A percentile compares a stretch with the other conserved stretches of the same genome.
Conservation (phyloP, 257 asterid species). For the Euphrasia confusa region DNA sequence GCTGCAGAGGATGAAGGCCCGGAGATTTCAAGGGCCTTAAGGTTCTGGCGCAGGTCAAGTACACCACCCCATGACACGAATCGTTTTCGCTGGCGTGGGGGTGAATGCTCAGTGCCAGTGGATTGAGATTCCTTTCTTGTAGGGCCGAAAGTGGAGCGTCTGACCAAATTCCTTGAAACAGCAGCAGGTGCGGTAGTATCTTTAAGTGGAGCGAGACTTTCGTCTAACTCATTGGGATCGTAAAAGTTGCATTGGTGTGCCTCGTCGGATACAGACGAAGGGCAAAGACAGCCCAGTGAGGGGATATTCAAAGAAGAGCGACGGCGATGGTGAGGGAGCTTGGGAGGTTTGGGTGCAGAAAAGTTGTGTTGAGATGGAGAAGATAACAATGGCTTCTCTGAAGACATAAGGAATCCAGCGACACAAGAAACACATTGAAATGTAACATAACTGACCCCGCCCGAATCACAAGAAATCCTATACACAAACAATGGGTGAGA, state of each 20-base stretch:
- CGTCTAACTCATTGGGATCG: slow-evolving; percentile 34
- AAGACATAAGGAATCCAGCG: slow-evolving; percentile 60
- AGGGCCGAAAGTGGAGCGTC: slow-evolving; percentile 18
- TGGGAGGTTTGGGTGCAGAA: slow-evolving; percentile 34
- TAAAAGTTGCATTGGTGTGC: slow-evolving; percentile 9
- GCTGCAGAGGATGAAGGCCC: slow-evolving; percentile 31
- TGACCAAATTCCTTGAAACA: slow-evolving; percentile 24
- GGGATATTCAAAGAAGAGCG: too few species aligned
- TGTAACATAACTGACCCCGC: slow-evolving; percentile 30
- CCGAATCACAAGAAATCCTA: slow-evolving; percentile 18
- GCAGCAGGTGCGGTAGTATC: slow-evolving; percentile 7
- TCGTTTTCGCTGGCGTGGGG: slow-evolving; percentile 55
- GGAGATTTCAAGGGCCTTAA: slow-evolving; percentile 51
- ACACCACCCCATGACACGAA: slow-evolving; percentile 87
- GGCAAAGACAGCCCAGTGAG: too few species aligned
- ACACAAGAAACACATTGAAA: slow-evolving; percentile 38
- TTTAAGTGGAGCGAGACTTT: slow-evolving; percentile 23
- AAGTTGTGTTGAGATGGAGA: slow-evolving; percentile 40
- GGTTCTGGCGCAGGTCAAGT: slow-evolving; percentile 49
- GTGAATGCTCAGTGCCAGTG: slow-evolving; percentile 38
- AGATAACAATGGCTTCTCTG: slow-evolving; percentile 67
- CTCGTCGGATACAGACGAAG: slow-evolving; percentile 25
- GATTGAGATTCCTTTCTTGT: slow-evolving; percentile 38
- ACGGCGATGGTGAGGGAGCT: slow-evolving; percentile 21
- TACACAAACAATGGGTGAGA: slow-evolving; percentile 27